Base-by-base conservation (phyloP, 345 rosid genomes). In the Balakata baccata region DNA sequence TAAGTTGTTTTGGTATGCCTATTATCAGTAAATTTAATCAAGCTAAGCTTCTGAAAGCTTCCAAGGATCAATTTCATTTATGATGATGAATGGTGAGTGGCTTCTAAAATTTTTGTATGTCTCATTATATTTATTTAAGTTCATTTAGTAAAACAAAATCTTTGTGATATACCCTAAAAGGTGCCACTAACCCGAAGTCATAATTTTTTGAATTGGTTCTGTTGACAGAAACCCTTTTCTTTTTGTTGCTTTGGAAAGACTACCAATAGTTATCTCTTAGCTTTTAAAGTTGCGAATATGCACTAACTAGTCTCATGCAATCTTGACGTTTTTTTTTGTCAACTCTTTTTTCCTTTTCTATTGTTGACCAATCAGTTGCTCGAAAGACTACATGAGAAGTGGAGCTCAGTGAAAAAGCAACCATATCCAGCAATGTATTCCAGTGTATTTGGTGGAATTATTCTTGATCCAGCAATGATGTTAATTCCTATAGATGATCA, bases 401-500 rank as follows among this genome's bases (percentile, higher is more conserved):
- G 92, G 90, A 84, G 81, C 64, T 74, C 81, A 22, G 87, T 75
- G 79, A 72, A 83, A 66, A 86, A 77, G 82, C 78, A 80, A 49
- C 88, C 92, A 0, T 89, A 85, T 70, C 94, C 89, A 22, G 92
- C 89, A 57, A 87, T 89, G 89, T 89, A 88, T 79, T 89, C 94
- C 46, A 89, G 89, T 63, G 61, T 83, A 41, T 89, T 69, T 74
- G 89, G 92, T 47, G 92, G 94, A 64, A 85, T 89, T 62, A 79
- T 84, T 73, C 89, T 88, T 18, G 92, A 89, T 78, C 89, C 90
- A 18, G 88, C 90, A 43, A 76, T 88, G 89, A 88, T 89, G 92
- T 84, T 86, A 23, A 83, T 89, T 67, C 94, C 92, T 9, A 84
- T 89, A 17, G 94, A 89, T 45, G 94, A 88, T 83, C 94, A 89